These are phyloP conservation scores for Neurospora sp. DNA, from an alignment of 495 filamentous ascomycete genomes.

Conservation along the genomic window DNA sequence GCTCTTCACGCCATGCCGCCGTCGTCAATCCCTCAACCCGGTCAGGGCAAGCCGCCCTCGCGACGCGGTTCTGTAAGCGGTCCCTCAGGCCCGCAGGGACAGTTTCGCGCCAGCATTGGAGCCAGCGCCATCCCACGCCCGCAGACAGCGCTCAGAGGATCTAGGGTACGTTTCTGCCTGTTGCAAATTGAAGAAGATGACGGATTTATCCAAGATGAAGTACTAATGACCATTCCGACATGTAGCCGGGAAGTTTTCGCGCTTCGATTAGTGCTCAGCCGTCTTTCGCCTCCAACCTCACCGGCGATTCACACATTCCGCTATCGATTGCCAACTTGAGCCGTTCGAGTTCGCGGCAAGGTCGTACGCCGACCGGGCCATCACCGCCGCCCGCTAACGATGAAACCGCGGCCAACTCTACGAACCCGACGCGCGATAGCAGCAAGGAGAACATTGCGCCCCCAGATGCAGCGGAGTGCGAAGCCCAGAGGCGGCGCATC, in stretches of 20 bases:
- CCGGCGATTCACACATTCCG: conserved; percentile 35
- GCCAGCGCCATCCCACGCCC: conserved; percentile 20
- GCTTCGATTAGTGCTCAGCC: conserved; percentile 37
- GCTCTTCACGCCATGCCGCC: conserved; percentile 10
- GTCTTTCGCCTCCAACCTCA: conserved; percentile 42
- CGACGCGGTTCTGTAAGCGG: conserved; percentile 15
- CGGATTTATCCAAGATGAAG: neutral
- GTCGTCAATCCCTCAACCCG: conserved; percentile 16
- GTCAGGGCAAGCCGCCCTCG: conserved; percentile 13
- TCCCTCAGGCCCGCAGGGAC: conserved; percentile 5
- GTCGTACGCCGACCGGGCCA: conserved; percentile 17
- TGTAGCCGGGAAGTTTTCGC: conserved; percentile 13
- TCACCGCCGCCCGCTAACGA: conserved; percentile 26
- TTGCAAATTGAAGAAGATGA: neutral
- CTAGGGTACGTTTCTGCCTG: conserved; percentile 31
- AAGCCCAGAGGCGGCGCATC: conserved; percentile 36
- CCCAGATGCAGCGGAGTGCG: conserved; percentile 39
- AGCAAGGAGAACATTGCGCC: conserved; percentile 41
- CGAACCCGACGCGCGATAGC: conserved; percentile 26
- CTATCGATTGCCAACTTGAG: conserved; percentile 19
- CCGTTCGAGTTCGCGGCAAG: conserved; percentile 27
- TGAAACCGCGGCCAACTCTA: conserved; percentile 2
- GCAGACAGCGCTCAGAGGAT: conserved; percentile 21
- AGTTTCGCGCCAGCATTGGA: conserved; percentile 27
- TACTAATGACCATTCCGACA: conserved; percentile 12